These are phyloP conservation scores for Nectriaceae sp. DNA, from an alignment of 2,329 filamentous ascomycete genomes.

Conservation along the genomic window DNA sequence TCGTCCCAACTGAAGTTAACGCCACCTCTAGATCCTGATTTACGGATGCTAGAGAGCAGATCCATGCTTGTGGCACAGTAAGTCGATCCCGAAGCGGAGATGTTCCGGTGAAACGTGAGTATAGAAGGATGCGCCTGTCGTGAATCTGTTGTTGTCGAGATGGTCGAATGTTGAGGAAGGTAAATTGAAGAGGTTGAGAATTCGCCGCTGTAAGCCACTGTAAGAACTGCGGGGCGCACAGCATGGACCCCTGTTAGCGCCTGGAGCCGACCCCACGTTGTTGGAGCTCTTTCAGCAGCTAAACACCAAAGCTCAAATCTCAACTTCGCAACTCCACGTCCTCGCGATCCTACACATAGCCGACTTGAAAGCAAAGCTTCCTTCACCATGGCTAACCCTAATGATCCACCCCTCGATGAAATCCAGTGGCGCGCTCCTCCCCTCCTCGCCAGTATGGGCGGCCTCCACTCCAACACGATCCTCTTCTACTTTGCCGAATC, in stretches of 20 bases:
- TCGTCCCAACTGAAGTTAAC: constrained; percentile 97
- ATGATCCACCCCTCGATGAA: constrained; percentile 62
- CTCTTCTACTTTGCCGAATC: constrained; percentile 70
- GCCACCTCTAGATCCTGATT: constrained; percentile 87
- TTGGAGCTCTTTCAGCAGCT: neutral
- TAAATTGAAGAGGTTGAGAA: neutral
- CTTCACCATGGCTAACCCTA: constrained; percentile 43
- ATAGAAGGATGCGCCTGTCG: too few species aligned
- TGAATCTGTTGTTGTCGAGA: too few species aligned
- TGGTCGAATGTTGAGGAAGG: neutral
- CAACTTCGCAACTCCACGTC: constrained; percentile 5
- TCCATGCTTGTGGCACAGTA: constrained; percentile 65
- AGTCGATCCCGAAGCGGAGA: neutral
- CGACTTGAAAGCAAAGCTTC: neutral
- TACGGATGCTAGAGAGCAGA: constrained; percentile 87
- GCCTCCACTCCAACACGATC: constrained; percentile 65
- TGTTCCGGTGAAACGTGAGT: neutral
- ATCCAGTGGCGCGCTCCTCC: constrained; percentile 64
- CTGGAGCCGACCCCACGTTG: neutral
- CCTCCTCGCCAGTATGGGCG: constrained; percentile 51
- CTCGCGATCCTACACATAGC: neutral
- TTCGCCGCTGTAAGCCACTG: neutral
- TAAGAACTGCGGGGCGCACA: neutral
- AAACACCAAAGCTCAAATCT: neutral
- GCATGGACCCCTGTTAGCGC: neutral